phyloP scores from a whole-genome alignment of 345 rosid genomes.

The Gossypium mustelinum region DNA sequence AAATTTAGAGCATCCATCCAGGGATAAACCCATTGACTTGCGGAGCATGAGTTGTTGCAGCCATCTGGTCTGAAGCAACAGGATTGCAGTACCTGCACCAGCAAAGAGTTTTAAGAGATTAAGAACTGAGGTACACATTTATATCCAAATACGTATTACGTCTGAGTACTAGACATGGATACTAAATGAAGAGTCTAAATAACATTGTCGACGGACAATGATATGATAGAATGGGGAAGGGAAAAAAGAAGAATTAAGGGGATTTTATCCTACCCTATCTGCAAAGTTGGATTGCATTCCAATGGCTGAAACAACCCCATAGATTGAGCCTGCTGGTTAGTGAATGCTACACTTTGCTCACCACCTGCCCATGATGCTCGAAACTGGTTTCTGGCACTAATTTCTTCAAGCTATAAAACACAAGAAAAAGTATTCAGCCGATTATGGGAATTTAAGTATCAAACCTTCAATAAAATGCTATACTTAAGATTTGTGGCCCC shows the following conservation, averaged over 20 bases:
- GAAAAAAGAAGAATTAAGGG: neutral
- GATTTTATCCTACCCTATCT: slow-evolving; percentile 61
- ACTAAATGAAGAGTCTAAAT: too few relatives aligned
- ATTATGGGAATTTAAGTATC: too few relatives aligned
- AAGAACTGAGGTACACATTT: neutral
- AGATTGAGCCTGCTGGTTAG: slow-evolving; percentile 61
- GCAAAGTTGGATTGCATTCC: slow-evolving; percentile 93
- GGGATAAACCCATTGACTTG: slow-evolving; percentile 84
- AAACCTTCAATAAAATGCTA: too few relatives aligned
- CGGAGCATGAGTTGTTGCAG: slow-evolving; percentile 47
- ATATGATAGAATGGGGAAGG: neutral
- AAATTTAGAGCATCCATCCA: slow-evolving; percentile 90
- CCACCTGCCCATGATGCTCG: slow-evolving; percentile 68
- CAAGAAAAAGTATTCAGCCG: neutral
- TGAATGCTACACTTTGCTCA: slow-evolving; percentile 62
- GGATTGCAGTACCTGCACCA: slow-evolving; percentile 48
- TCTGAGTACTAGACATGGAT: neutral
- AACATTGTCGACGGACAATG: too few relatives aligned
- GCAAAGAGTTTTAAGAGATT: neutral
- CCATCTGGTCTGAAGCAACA: slow-evolving; percentile 68
- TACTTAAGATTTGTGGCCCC: too few relatives aligned
- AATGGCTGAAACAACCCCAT: slow-evolving; percentile 72
- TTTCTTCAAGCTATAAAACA: slow-evolving; percentile 67
- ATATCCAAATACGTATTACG: neutral
- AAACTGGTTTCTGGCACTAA: slow-evolving; percentile 48